Evolutionary conservation across 495 filamentous ascomycete species (phyloP), one percentile per base, ranked within the genome.

Genomic region (Aspergillus cristatus): DNA sequence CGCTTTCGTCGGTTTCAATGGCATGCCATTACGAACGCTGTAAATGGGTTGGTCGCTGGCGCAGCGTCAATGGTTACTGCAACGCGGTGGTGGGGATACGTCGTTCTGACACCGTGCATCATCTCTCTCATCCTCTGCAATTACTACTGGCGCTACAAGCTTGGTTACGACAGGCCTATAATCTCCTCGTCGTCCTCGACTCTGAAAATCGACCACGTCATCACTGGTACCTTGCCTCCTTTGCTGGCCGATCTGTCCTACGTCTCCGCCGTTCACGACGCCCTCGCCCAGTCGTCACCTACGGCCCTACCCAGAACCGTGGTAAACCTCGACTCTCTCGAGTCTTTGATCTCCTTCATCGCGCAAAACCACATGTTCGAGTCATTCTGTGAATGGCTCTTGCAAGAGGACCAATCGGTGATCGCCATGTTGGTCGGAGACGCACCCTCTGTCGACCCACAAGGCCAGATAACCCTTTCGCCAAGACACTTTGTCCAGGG

Each of bases 21-120:
- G 37, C 68, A 74, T 39, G 56, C 65, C 2, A 24, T 48, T 0
- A 28, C 66, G 12, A 67, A 61, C 18, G 67, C 67, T 0, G 1
- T 63, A 0, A 67, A 57, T n/a, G 69, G 67, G 1, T 31, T 71
- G 0, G 49, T 71, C 6, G 67, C 69, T 10, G 71, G 69, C n/a
- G 67, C 56, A 8, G 68, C 62, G 2, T 71, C 68, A 0, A 60
- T 73, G 43, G 59, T 68, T 22, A 72, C 71, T 1, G 66, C 68
- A 0, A 62, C 55, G 26, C 50, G 52, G 14, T 73, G 69, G 68
- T 67, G 61, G 60, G 71, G 67, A 25, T 74, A 74, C 28, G 51
- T 68, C 1, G 54, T 71, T 0, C 35, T 74, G 35, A 48, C 62
- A n/a, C 67, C 67, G 0, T 73, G 71, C 38, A 66, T 74, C 15